A percentile compares a stretch with the other conserved stretches of the same genome.
Evolutionary conservation across 1,284 basidiomycete species (phyloP).

Genomic region (Rhizopogon parksii): DNA sequence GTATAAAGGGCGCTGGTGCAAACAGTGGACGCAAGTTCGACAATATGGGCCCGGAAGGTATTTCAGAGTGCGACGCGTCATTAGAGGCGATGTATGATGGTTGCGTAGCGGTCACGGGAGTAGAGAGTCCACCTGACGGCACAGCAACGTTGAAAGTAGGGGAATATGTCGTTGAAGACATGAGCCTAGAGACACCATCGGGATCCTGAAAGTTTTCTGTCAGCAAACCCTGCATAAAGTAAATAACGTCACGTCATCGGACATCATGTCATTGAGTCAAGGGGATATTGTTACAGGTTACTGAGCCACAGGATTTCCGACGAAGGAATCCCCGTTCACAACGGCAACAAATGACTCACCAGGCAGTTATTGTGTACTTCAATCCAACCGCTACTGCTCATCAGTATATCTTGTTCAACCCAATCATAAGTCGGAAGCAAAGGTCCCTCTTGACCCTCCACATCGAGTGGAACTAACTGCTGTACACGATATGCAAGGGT

Average conservation of each 20-base stretch:
- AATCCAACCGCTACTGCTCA: slow-evolving; percentile 64
- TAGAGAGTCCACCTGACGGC: slow-evolving; percentile 19
- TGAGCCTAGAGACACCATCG: slow-evolving; percentile 37
- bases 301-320: neutral
- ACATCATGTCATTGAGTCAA: neutral
- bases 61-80: slow-evolving; percentile 27
- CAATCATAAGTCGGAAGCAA: slow-evolving; percentile 66
- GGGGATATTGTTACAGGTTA: neutral
- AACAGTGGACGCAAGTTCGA: slow-evolving; percentile 51
- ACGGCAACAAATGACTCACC: slow-evolving; percentile 41
- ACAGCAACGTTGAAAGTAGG: slow-evolving; percentile 46
- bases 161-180: slow-evolving; percentile 46
- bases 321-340: neutral
- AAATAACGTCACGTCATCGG: slow-evolving; percentile 3
- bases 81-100: slow-evolving; percentile 15
- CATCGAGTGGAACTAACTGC: slow-evolving; percentile 50
- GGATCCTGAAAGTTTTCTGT: slow-evolving; percentile 33
- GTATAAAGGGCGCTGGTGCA: slow-evolving; percentile 68
- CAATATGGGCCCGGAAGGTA: slow-evolving; percentile 35
- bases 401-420: slow-evolving; percentile 65
- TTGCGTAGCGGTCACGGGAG: slow-evolving; percentile 15
- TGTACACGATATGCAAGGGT: slow-evolving; percentile 61
- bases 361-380: slow-evolving; percentile 59
- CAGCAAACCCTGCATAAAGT: neutral
- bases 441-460: slow-evolving; percentile 60